phyloP scores from a whole-genome alignment of 371 early-diverging fungal species.

The Mucor velutinosus region DNA sequence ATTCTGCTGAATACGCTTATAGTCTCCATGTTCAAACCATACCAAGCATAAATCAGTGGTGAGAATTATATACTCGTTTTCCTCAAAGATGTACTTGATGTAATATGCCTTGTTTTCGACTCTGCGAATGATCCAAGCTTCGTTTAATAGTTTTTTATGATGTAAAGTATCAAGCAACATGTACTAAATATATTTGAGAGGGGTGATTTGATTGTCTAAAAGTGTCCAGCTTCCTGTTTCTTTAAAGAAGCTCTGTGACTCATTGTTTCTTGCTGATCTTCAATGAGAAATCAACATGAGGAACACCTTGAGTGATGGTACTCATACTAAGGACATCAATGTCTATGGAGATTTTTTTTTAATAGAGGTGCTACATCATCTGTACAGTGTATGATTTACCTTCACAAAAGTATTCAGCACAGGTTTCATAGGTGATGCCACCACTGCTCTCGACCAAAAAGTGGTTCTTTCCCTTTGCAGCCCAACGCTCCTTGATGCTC shows the following conservation, averaged over 20 bases:
- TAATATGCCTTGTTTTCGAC: constrained; percentile 8
- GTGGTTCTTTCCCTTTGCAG: constrained; percentile 57
- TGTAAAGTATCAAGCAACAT: constrained; percentile 9
- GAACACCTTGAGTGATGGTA: constrained; percentile 91
- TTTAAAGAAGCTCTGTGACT: background rate
- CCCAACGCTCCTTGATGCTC: constrained; percentile 77
- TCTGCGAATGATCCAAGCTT: constrained; percentile 2
- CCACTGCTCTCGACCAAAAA: constrained; percentile 95
- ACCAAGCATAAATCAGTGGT: constrained; percentile 15
- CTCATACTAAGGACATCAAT: constrained; percentile 95
- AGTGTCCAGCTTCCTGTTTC: background rate
- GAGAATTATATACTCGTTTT: constrained; percentile 12
- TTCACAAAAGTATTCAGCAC: constrained; percentile 78
- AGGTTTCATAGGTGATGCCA: constrained; percentile 90
- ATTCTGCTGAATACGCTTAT: constrained; percentile 7
- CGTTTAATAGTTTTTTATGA: constrained; percentile 4
- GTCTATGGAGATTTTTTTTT: constrained; percentile 38
- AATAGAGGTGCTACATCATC: background rate
- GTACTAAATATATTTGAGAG: background rate
- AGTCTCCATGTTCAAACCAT: constrained; percentile 23
- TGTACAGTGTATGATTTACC: constrained; percentile 41
- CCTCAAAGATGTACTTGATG: constrained; percentile 16
- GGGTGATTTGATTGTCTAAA: background rate
- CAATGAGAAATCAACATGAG: constrained; percentile 95
- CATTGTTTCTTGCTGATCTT: constrained; percentile 67